A percentile compares a stretch with the other conserved stretches of the same genome.
These are phyloP conservation scores for Boletus rubroflammeus DNA, from an alignment of 768 basidiomycete species.

Conservation along the genomic window DNA sequence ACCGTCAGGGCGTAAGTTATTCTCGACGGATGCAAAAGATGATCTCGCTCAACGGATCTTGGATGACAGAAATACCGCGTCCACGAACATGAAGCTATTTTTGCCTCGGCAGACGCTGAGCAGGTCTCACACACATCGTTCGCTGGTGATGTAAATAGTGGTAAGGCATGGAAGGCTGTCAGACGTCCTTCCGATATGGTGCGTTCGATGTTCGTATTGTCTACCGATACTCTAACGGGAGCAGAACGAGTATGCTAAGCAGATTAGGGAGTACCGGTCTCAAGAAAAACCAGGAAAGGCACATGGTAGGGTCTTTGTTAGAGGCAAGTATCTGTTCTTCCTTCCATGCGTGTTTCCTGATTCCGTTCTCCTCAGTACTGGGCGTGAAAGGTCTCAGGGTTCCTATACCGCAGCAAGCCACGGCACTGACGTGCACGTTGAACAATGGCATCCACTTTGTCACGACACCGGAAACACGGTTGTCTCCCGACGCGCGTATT, in stretches of 20 bases:
- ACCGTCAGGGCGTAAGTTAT: constrained; percentile 22
- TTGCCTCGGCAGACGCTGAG: constrained; percentile 72
- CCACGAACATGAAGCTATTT: constrained; percentile 76
- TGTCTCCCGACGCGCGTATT: constrained; percentile 58
- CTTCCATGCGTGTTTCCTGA: background rate
- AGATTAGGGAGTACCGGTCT: constrained; percentile 76
- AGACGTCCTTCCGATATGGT: constrained; percentile 95
- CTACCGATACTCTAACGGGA: background rate
- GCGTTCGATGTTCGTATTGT: constrained; percentile 18
- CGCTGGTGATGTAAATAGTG: constrained; percentile 79
- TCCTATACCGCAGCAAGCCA: constrained; percentile 74
- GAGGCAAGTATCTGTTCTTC: constrained; percentile 48
- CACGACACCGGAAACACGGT: constrained; percentile 74
- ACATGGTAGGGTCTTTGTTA: constrained; percentile 92
- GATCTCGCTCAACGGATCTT: constrained; percentile 2
- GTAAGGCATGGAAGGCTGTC: constrained; percentile 82
- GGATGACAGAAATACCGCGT: constrained; percentile 70
- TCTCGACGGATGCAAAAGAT: background rate
- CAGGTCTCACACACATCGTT: constrained; percentile 65
- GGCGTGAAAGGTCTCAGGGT: constrained; percentile 70
- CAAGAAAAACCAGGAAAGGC: constrained; percentile 77
- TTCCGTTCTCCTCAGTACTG: constrained; percentile 48
- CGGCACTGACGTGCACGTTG: constrained; percentile 77
- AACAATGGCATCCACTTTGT: constrained; percentile 98
- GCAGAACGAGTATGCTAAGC: constrained; percentile 91